Conservation (phyloP, 202 grass and related monocot species). For the Elaeis oleifera region DNA sequence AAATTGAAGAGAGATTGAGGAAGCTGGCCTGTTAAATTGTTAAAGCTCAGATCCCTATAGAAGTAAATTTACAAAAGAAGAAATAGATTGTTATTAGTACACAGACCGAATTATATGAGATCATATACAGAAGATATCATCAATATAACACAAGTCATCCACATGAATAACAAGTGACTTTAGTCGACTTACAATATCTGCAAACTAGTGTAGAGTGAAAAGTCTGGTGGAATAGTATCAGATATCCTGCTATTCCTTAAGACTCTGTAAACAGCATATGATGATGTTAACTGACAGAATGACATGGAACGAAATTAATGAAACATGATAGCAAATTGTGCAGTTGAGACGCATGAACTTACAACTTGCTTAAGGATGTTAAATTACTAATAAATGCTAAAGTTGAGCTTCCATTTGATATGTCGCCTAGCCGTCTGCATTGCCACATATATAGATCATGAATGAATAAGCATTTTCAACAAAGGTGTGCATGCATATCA, state of each 20-base stretch:
- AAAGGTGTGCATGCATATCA: too few species aligned
- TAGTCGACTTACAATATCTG: slow-evolving; percentile 27
- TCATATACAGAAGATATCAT: too few species aligned
- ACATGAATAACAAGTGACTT: not conserved
- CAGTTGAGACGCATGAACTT: not conserved
- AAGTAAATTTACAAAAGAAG: not conserved
- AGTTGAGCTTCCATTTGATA: slow-evolving; percentile 25
- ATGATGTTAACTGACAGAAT: not conserved
- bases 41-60: slow-evolving; percentile 42
- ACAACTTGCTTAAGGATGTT: slow-evolving; percentile 39
- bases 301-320: too few species aligned
- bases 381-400: slow-evolving; percentile 31
- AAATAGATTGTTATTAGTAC: too few species aligned
- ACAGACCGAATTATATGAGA: too few species aligned
- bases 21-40: slow-evolving; percentile 35
- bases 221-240: slow-evolving; percentile 19
- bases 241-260: slow-evolving; percentile 38
- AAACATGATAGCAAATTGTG: too few species aligned
- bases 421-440: slow-evolving; percentile 33
- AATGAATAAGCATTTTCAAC: too few species aligned
- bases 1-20: slow-evolving; percentile 35
- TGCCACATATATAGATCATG: not conserved
- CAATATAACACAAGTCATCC: too few species aligned
- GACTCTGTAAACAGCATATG: slow-evolving; percentile 15
- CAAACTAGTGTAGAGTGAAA: slow-evolving; percentile 16